phyloP scores from a whole-genome alignment of 805 yeast genomes.

The Yarrowia divulgata region DNA sequence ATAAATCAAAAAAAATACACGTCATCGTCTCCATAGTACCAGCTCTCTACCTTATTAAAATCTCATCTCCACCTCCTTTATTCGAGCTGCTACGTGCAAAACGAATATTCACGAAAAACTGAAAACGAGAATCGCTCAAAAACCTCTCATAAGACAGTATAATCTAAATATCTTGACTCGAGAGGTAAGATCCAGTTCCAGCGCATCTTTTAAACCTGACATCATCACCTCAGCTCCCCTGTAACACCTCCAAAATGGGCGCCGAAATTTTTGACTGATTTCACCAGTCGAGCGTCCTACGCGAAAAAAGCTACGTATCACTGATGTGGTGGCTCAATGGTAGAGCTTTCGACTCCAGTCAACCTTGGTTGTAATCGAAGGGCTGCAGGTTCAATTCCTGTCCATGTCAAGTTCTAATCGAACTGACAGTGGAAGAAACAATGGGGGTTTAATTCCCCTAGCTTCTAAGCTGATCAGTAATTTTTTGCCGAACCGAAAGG shows the following conservation, averaged over 20 bases:
- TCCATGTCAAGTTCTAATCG: slow-evolving; percentile 60
- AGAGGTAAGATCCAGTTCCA: too few species aligned
- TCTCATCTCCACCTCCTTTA: too few species aligned
- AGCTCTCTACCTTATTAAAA: too few species aligned
- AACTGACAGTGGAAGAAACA: slow-evolving; percentile 36
- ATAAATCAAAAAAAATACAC: too few species aligned
- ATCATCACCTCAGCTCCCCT: neutral
- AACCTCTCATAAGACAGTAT: too few species aligned
- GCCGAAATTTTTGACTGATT: neutral
- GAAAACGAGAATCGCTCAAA: too few species aligned
- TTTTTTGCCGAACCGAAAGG: neutral
- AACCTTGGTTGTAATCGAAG: slow-evolving; percentile 57
- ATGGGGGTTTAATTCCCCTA: slow-evolving; percentile 37
- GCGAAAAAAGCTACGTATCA: neutral
- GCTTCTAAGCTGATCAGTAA: slow-evolving; percentile 38
- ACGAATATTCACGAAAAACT: too few species aligned
- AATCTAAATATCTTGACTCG: too few species aligned
- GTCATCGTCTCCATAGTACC: too few species aligned
- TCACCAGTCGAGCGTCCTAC: neutral
- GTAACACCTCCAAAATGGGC: neutral
- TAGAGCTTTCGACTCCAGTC: slow-evolving; percentile 79
- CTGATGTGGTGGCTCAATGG: slow-evolving; percentile 70
- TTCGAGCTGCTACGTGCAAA: too few species aligned
- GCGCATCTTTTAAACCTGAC: too few species aligned
- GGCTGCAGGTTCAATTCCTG: slow-evolving; percentile 87